Base-by-base conservation (phyloP, 2,329 filamentous ascomycete genomes). In the Hypoxylon sp. region DNA sequence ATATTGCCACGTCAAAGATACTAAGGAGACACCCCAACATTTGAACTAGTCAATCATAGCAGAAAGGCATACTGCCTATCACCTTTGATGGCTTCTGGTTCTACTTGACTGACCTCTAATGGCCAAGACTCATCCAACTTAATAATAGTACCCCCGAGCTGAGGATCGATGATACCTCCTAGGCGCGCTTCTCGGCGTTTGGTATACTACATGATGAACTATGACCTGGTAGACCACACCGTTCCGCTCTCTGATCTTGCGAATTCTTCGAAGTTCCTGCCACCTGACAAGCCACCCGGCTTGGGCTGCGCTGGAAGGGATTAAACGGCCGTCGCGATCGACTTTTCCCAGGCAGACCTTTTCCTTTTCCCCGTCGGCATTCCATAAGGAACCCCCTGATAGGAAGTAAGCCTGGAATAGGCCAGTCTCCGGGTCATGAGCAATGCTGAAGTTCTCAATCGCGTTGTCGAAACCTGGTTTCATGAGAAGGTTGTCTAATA, bases 251-350 rank as follows among this genome's bases (percentile, higher is more conserved):
- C 2, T 33, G 29, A 33, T 8, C 15, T 33, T 33, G 9, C 29
- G 29, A 8, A 58, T 29, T 15, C 53, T 59, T 3, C 59, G 51
- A 29, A 52, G 43, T 26, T 55, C 40, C 21, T 29, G 26, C 59
- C 59, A 62, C 35, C 35, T 42, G 41, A 62, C 15, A 20, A n/a
- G 48, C 48, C 52, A 60, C 9, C 55, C 55, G 24, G 55, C 51
- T 46, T 62, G 55, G 2, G 59, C 59, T 15, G 47, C 48, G 18
- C 49, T 46, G 11, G 55, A 55, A 26, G 55, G 59, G 26, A 59
- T 41, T 23, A 62, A 18, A n/a, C 42, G 49, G 2, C 59, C 55
- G 35, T 59, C 42, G 11, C 15, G 40, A 3, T 47, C 29, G 4
- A 62, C 59, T n/a, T 48, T 53, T 11, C 59, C 59, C n/a, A 62